phyloP scores from a whole-genome alignment of 805 yeast species.

The Wickerhamomyces bisporus region DNA sequence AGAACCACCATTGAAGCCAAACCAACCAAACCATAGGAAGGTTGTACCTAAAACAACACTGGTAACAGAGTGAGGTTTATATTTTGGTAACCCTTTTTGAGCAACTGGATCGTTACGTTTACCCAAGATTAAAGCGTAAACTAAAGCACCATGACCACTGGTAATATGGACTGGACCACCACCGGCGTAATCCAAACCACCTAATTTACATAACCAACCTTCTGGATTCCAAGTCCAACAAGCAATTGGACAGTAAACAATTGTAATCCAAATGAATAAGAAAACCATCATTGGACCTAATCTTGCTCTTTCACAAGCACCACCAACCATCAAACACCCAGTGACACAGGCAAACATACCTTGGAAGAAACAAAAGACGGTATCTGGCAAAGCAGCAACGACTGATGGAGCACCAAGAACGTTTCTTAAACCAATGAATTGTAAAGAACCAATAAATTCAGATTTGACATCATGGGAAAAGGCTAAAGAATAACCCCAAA shows the following conservation, averaged over 20 bases:
- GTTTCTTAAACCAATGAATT: constrained; percentile 72
- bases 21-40: constrained; percentile 98
- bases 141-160: constrained; percentile 92
- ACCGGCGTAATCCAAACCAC: constrained; percentile 94
- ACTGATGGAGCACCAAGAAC: constrained; percentile 79
- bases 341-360: constrained; percentile 96
- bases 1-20: constrained; percentile 98
- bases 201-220: constrained; percentile 84
- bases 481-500: constrained; percentile 94
- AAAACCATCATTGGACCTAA: constrained; percentile 95
- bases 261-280: constrained; percentile 88
- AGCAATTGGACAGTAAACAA: constrained; percentile 94
- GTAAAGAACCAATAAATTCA: constrained; percentile 73
- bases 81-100: constrained; percentile 68
- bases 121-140: constrained; percentile 89
- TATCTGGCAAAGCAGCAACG: constrained; percentile 73
- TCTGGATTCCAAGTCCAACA: constrained; percentile 96
- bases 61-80: constrained; percentile 90
- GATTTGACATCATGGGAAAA: constrained; percentile 63
- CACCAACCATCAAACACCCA: constrained; percentile 93
- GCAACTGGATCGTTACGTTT: constrained; percentile 83
- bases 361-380: constrained; percentile 85
- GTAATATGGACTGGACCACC: constrained; percentile 98
- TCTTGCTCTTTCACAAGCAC: constrained; percentile 96
- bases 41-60: constrained; percentile 89